Conservation (phyloP, 179 eudicot species). For the Silene coronaria region DNA sequence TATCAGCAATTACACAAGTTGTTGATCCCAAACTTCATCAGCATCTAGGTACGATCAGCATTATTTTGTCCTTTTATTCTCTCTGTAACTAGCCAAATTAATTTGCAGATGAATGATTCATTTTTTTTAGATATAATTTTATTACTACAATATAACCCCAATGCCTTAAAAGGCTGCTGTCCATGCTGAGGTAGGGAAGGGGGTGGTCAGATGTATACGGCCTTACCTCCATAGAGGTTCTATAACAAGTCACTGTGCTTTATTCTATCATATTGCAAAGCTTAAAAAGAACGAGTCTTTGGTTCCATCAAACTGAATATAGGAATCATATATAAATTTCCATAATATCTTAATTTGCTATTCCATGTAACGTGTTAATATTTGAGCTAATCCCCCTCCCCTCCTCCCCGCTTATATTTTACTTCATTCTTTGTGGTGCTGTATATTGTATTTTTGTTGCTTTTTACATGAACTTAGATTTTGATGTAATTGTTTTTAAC, state of each 20-base stretch:
- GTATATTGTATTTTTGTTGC: neutral
- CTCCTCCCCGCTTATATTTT: neutral
- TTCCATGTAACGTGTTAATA: neutral
- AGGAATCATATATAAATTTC: neutral
- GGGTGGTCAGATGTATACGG: no score
- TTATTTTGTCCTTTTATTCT: neutral
- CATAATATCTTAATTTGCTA: neutral
- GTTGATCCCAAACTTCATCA: constrained; percentile 97
- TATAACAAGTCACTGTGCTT: neutral
- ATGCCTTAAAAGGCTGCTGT: neutral
- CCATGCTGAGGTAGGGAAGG: neutral
- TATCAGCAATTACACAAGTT: constrained; percentile 85
- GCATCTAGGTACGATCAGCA: constrained; percentile 62
- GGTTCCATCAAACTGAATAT: neutral
- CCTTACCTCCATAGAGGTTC: neutral
- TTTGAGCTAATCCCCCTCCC: neutral
- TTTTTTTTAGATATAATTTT: neutral
- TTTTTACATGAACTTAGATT: neutral
- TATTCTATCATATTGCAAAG: neutral
- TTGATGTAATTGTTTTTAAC: neutral
- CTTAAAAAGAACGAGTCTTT: neutral
- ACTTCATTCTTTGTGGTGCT: neutral
- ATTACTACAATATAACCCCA: neutral
- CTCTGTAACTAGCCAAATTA: neutral
- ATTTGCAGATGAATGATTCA: neutral